A percentile compares a stretch with the other conserved stretches of the same genome.
These are phyloP conservation scores for Trifolium dubium DNA, from an alignment of 306 rosid species.

Conservation along the genomic window DNA sequence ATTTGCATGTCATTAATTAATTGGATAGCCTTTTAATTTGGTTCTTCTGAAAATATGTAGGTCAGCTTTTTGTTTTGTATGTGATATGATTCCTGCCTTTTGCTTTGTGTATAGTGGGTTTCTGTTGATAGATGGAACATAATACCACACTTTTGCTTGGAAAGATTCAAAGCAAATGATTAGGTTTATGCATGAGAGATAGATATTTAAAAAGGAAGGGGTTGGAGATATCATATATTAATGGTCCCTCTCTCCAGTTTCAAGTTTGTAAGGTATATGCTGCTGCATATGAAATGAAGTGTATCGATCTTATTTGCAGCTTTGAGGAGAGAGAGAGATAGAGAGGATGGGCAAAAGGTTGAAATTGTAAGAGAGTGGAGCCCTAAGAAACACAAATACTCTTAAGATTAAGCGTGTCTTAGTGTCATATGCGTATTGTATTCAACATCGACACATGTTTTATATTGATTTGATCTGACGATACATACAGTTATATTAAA, in stretches of 20 bases:
- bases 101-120: constrained; percentile 72
- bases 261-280: neutral
- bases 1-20: constrained; percentile 27
- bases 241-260: constrained; percentile 26
- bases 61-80: constrained; percentile 9
- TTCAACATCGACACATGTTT: no score
- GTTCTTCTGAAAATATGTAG: constrained; percentile 45
- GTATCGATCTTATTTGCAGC: constrained; percentile 62
- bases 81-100: constrained; percentile 20
- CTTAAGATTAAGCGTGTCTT: no score
- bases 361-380: constrained; percentile 54
- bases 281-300: constrained; percentile 9
- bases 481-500: no score
- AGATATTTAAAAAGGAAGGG: neutral
- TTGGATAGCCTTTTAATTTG: constrained; percentile 43
- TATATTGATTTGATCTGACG: no score
- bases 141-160: constrained; percentile 54
- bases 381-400: constrained; percentile 2
- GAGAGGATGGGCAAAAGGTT: constrained; percentile 42
- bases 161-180: constrained; percentile 78
- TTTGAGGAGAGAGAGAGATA: constrained; percentile 40
- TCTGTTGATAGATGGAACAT: constrained; percentile 66
- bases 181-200: constrained; percentile 49
- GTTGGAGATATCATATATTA: constrained; percentile 44
- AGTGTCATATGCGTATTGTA: no score